Evolutionary conservation across 2,329 filamentous ascomycete species (phyloP), one percentile per base, ranked within the genome.

Genomic region (Alternaria gansuensis): DNA sequence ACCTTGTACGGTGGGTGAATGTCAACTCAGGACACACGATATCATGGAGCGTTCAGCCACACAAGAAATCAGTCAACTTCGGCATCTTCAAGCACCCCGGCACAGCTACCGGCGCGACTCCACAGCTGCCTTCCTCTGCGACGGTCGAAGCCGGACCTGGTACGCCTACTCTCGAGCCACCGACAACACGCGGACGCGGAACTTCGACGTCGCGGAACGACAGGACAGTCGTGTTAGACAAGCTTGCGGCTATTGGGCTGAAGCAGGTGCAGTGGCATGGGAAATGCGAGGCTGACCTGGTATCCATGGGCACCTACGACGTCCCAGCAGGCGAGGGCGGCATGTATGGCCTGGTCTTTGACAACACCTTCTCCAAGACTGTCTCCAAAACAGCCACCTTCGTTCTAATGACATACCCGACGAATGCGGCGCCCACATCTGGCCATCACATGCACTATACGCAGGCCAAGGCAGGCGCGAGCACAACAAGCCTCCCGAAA

Each of bases 1-100:
- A 99, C 81, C 93, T 99, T 70, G 92, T 99, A 57, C 92, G 95
- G 74, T 99, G 95, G 94, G 91, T 97, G 69, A 90, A 92, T 75
- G 94, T 97, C 68, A 89, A 93, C 55, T 89, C 92, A 64, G 90
- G 90, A 53, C 90, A 97, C 78, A 97, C 93, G 50, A 93, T 99
- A 70, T 97, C 93, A 14, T 99, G 95, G 95, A 97, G 92, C 73
- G 87, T 99, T 37, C 93, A 98, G 75, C 95, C 95, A 41, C 93
- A 98, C 78, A 98, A 96, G 82, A 98, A 97, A 81, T 97, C 94
- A 59, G 90, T 99, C 79, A 97, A 98, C 81, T 97, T 99, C 77
- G 95, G 93, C 74, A 90, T 99, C 73, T 96, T 99, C 80, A 98
- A 97, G 77, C 95, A 98, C 77, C 94, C 95, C 2, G 93, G 93